Evolutionary conservation across 1,284 basidiomycete species (phyloP).

Genomic region (Puccinia horiana): DNA sequence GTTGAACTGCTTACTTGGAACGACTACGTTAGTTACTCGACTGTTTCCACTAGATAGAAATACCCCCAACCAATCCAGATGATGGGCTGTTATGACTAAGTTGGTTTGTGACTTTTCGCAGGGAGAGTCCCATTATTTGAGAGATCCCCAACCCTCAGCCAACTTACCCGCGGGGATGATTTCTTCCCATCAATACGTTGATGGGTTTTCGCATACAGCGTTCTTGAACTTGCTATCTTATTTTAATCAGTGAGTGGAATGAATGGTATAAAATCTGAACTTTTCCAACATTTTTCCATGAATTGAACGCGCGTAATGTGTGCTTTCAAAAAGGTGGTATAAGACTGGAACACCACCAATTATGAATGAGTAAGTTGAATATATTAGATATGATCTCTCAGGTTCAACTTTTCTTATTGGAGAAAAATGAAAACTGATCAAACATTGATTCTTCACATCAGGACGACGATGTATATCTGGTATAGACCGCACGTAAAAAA

Average conservation of each 20-base stretch:
- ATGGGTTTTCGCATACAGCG: slow-evolving; percentile 35
- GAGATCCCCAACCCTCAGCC: slow-evolving; percentile 39
- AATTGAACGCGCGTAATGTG: no score
- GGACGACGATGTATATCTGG: slow-evolving; percentile 47
- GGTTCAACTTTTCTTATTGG: no score
- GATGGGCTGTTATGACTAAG: background rate
- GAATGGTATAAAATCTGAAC: background rate
- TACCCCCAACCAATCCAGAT: background rate
- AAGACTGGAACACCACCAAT: slow-evolving; percentile 41
- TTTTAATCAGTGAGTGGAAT: slow-evolving; percentile 41
- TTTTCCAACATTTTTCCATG: background rate
- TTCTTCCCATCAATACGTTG: slow-evolving; percentile 46
- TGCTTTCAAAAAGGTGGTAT: slow-evolving; percentile 22
- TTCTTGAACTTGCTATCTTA: slow-evolving; percentile 43
- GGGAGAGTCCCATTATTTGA: slow-evolving; percentile 48
- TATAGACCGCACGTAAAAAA: slow-evolving; percentile 39
- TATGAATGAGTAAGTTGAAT: slow-evolving; percentile 22
- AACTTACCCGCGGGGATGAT: slow-evolving; percentile 35
- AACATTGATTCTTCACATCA: background rate
- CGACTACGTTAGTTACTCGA: slow-evolving; percentile 37
- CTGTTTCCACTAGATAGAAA: background rate
- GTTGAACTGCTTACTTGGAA: slow-evolving; percentile 48
- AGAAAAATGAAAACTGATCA: background rate
- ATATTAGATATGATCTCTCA: background rate
- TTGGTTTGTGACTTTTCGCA: slow-evolving; percentile 1